Evolutionary conservation across 805 yeast genomes (phyloP), one percentile per base, ranked within the genome.

Genomic region (Monosporozyma servazzii): DNA sequence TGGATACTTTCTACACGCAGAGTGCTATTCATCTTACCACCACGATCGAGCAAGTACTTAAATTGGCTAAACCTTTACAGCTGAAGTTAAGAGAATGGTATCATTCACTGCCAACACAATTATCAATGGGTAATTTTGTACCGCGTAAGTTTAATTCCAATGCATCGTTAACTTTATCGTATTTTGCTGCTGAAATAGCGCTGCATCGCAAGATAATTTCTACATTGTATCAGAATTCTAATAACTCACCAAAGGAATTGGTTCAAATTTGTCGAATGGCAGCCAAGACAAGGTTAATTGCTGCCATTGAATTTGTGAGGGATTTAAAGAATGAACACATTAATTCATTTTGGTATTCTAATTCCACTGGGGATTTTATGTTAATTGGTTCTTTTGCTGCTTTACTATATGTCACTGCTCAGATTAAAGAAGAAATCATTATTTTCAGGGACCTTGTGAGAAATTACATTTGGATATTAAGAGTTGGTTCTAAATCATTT

Each of bases 331-430:
- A 85, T 9, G 96, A 88, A 58, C 95, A 88, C 61, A 75, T 88
- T 47, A 90, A 83, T 63, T 80, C 95, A 10, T 89, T 88, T 65
- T 90, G 96, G 96, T 93, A 87, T 67, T 79, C 89, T 1, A 80
- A 89, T 1, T 79, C 96, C 0, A 75, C 93, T 0, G 76, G 85
- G 13, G 88, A 87, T 61, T 80, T 90, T 56, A 81, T 95, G 6
- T 68, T 87, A 37, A 87, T 89, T 40, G 96, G 96, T 2, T 80
- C 91, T 0, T 90, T 90, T 74, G 96, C 96, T 0, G 83, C 95
- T 0, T 71, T 90, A 11, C 69, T 90, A 50, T 86, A 77, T 59
- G 82, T 84, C 15, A 85, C 96, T 0, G 72, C 93, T 1, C 65
- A 74, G 8, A 60, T 77, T 0, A 66, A 75, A 17, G 87, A 82